Percentiles rank a stretch among this genome's conserved stretches.
These are phyloP conservation scores for Bipolaris victoriae DNA, from an alignment of 2,329 filamentous ascomycete genomes.

Conservation along the genomic window DNA sequence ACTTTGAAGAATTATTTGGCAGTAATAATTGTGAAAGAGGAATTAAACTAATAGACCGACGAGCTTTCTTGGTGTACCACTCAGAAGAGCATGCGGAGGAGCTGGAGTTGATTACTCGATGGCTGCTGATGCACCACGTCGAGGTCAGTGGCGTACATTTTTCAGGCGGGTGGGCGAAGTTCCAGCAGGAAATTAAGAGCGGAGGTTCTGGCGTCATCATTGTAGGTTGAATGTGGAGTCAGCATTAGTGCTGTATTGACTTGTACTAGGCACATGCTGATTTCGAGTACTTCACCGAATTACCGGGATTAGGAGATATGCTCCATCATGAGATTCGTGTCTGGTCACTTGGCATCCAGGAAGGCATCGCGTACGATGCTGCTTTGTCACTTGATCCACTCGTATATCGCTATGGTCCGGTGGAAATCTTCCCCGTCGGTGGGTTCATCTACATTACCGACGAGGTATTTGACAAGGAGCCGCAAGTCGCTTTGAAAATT, in stretches of 20 bases:
- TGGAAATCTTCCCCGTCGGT: constrained; percentile 49
- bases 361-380: constrained; percentile 21
- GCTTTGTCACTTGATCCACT: constrained; percentile 20
- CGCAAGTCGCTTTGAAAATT: constrained; percentile 46
- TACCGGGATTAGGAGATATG: constrained; percentile 43
- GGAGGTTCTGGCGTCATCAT: constrained; percentile 38
- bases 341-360: constrained; percentile 45
- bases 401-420: constrained; percentile 30
- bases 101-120: constrained; percentile 39
- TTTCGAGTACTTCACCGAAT: constrained; percentile 37
- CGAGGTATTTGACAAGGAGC: constrained; percentile 50
- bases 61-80: constrained; percentile 39
- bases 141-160: constrained; percentile 33
- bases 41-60: constrained; percentile 19
- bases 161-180: constrained; percentile 35
- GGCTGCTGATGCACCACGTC: constrained; percentile 41
- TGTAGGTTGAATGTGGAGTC: constrained; percentile 18
- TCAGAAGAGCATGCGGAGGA: constrained; percentile 37
- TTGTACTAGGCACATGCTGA: constrained; percentile 36
- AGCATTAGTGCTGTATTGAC: constrained; percentile 13
- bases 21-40: constrained; percentile 12
- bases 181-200: constrained; percentile 25
- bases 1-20: constrained; percentile 35
- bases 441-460: constrained; percentile 53
- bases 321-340: constrained; percentile 38